These are phyloP conservation scores for Arabis alpina DNA, from an alignment of 345 rosid genomes.

Conservation along the genomic window DNA sequence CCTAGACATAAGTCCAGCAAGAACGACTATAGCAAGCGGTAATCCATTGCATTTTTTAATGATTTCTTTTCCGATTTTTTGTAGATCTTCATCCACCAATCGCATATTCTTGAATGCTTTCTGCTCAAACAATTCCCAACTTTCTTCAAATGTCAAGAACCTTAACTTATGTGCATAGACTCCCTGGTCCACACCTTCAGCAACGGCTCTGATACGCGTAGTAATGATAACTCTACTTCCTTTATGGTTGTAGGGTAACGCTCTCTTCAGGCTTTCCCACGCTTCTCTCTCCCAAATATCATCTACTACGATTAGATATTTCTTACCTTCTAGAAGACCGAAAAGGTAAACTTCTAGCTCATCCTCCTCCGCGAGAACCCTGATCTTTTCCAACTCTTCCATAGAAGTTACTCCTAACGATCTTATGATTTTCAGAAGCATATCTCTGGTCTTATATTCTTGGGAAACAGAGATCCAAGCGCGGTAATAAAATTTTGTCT, in stretches of 20 bases:
- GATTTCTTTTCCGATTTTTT: background rate
- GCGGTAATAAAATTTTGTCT: background rate
- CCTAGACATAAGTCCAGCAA: background rate
- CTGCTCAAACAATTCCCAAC: conserved; percentile 30
- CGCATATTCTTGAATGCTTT: background rate
- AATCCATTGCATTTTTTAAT: conserved; percentile 21
- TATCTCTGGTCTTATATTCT: conserved; percentile 25
- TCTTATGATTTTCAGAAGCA: conserved; percentile 29
- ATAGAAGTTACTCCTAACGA: background rate
- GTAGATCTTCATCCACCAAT: background rate
- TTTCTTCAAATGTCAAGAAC: conserved; percentile 30
- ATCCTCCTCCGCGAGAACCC: background rate
- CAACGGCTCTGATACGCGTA: conserved; percentile 27
- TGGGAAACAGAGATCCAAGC: conserved; percentile 40
- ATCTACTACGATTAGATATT: conserved; percentile 20
- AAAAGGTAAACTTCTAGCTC: conserved; percentile 20
- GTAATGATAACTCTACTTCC: conserved; percentile 35
- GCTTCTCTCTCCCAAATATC: conserved; percentile 24
- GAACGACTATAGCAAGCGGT: conserved; percentile 27
- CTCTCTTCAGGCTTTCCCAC: conserved; percentile 35
- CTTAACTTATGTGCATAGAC: conserved; percentile 19
- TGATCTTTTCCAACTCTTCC: conserved; percentile 11
- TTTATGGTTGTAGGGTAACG: background rate
- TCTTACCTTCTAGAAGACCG: background rate
- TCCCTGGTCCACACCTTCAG: conserved; percentile 18